These are phyloP conservation scores for Shiraia sp. DNA, from an alignment of 2,329 filamentous ascomycete genomes.

Conservation along the genomic window DNA sequence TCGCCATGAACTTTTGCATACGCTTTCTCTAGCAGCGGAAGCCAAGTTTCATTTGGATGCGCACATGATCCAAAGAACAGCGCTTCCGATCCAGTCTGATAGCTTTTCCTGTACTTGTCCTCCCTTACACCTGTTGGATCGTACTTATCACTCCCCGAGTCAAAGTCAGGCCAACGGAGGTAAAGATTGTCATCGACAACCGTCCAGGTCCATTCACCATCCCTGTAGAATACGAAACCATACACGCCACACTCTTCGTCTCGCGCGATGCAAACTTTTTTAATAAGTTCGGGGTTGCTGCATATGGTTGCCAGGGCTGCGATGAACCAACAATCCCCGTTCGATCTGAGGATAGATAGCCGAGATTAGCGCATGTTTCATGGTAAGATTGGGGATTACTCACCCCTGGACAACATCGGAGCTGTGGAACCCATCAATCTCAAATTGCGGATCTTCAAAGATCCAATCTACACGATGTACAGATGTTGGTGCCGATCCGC, in stretches of 20 bases:
- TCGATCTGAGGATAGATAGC: no score
- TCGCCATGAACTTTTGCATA: constrained; percentile 85
- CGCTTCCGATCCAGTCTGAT: constrained; percentile 75
- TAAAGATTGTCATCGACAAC: constrained; percentile 92
- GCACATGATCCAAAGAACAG: constrained; percentile 77
- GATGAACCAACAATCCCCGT: constrained; percentile 86
- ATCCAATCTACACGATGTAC: constrained; percentile 63
- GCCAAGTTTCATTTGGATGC: constrained; percentile 79
- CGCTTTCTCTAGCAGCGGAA: constrained; percentile 78
- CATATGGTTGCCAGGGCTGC: constrained; percentile 76
- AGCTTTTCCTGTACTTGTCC: constrained; percentile 65
- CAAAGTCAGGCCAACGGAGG: constrained; percentile 75
- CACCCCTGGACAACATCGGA: constrained; percentile 79
- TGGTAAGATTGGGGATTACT: no score
- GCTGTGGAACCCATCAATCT: constrained; percentile 73
- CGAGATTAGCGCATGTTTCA: no score
- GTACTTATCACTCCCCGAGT: constrained; percentile 70
- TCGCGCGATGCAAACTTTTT: constrained; percentile 72
- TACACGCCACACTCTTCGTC: constrained; percentile 78
- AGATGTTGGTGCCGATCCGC: constrained; percentile 24
- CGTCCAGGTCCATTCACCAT: constrained; percentile 74
- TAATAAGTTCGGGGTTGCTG: constrained; percentile 71
- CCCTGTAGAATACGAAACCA: constrained; percentile 79
- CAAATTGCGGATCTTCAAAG: constrained; percentile 76
- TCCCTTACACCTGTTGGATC: constrained; percentile 61